Evolutionary conservation across 1,139 yeast genomes (phyloP), one percentile per base, ranked within the genome.

Genomic region (Kluyveromyces sp.): DNA sequence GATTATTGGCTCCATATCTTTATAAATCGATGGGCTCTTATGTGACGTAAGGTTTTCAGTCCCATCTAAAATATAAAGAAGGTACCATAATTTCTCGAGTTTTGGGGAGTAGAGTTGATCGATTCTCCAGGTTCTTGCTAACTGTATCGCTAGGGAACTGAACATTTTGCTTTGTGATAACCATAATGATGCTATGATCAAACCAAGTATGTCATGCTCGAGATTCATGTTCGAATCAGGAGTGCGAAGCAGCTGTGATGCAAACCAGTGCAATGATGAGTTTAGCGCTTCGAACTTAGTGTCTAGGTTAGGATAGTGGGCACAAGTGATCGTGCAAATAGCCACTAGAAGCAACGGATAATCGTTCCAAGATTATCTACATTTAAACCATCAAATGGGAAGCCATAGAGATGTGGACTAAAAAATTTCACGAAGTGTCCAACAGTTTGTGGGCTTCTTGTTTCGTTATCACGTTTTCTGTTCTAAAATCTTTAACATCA

Each of bases 141-240:
- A 61, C 56, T 82, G 85, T 26, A 81, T 59, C 0, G 88, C 88
- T 43, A 82, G 60, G 0, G 87, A 84, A 0, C 85, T 78, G 53
- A 81, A 79, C 77, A 79, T 72, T 55, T 79, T 83, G 6, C 79
- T 74, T 50, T 80, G 75, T 7, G 82, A 74, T 41, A 82, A 70
- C 88, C 88, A 82, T 56, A 81, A 79, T 44, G 85, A 81, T 53
- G 85, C 81, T 34, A 82, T 73, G 28, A 81, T 73, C 40, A 82
- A 66, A 0, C 85, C 86, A 36, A 81, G 69, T 21, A 81, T 77
- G 25, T 64, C 67, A 6, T 48, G 48, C 39, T 52, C 52, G 6
- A 49, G 41, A 31, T 54, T 50, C 10, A 29, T 30, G 28, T 47
- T 40, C 41, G 48, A 50, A 30, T 50, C 53, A 36, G 39, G 37